A percentile compares a stretch with the other conserved stretches of the same genome.
Conservation (phyloP, 2,329 filamentous ascomycete genomes). For the Pestalotiopsis sp. region DNA sequence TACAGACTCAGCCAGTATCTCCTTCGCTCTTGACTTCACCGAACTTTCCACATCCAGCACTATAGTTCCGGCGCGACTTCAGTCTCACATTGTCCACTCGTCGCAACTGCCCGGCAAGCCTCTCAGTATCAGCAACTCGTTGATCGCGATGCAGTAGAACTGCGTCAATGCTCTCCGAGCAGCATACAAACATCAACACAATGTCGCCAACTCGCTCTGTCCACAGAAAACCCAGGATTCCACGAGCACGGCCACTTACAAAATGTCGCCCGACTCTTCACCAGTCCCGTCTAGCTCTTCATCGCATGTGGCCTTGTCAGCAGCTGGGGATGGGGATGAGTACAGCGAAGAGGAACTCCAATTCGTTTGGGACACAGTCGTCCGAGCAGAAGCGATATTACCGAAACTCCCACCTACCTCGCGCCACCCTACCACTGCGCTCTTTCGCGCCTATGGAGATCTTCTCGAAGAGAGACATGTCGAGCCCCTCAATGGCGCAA, state of each 20-base stretch:
- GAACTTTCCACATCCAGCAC: background rate
- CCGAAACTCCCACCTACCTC: constrained; percentile 60
- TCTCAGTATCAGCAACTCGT: background rate
- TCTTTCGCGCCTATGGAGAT: constrained; percentile 81
- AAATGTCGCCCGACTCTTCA: background rate
- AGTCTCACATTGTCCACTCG: too few relatives aligned
- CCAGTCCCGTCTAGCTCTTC: constrained; percentile 7
- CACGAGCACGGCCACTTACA: background rate
- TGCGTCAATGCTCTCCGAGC: constrained; percentile 9
- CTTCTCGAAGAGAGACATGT: constrained; percentile 73
- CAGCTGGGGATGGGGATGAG: constrained; percentile 16
- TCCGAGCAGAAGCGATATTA: constrained; percentile 68
- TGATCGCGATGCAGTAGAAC: constrained; percentile 4
- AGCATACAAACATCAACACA: background rate
- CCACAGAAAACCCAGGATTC: background rate
- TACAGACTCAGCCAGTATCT: background rate
- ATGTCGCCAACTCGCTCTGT: constrained; percentile 7
- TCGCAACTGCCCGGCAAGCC: background rate
- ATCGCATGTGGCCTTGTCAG: constrained; percentile 16
- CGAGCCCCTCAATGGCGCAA: constrained; percentile 73
- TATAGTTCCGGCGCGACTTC: background rate
- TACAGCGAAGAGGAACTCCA: constrained; percentile 65
- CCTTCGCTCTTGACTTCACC: background rate
- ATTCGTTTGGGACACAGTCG: constrained; percentile 77
- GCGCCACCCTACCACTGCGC: constrained; percentile 71